A percentile compares a stretch with the other conserved stretches of the same genome.
Conservation (phyloP, 805 yeast genomes). For the Candida awuae region DNA sequence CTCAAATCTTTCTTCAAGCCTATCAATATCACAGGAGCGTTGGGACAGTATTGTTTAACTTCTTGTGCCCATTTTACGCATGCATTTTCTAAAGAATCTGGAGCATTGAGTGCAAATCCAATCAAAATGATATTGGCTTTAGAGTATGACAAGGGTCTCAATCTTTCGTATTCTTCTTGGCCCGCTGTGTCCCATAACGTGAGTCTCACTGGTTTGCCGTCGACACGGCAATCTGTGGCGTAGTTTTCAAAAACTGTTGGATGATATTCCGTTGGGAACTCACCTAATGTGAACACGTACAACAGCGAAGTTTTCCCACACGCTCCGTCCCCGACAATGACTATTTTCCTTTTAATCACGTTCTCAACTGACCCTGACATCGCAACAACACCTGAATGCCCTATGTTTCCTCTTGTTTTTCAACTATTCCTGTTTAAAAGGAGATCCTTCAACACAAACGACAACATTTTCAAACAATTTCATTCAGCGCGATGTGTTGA, state of each 20-base stretch:
- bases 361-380: conserved; percentile 14
- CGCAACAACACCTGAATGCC: too few species aligned
- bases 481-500: too few species aligned
- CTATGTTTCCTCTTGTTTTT: too few species aligned
- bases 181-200: conserved; percentile 97
- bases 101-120: conserved; percentile 79
- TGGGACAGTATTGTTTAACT: conserved; percentile 72
- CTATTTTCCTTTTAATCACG: conserved; percentile 60
- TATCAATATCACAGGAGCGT: conserved; percentile 66
- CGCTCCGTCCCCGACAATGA: conserved; percentile 92
- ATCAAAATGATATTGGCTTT: conserved; percentile 81
- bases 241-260: conserved; percentile 94
- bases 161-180: conserved; percentile 88
- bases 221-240: conserved; percentile 89
- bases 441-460: too few species aligned
- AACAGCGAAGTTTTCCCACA: conserved; percentile 87
- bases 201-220: conserved; percentile 82
- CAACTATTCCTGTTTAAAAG: too few species aligned
- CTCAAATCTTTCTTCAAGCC: conserved; percentile 83
- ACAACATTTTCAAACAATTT: too few species aligned
- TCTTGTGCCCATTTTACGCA: conserved; percentile 82
- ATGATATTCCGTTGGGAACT: conserved; percentile 85
- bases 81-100: conserved; percentile 80
- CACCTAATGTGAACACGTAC: conserved; percentile 89
- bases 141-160: conserved; percentile 81